Evolutionary conservation across 495 filamentous ascomycete species (phyloP).

Genomic region (Evansstolkia leycettana): DNA sequence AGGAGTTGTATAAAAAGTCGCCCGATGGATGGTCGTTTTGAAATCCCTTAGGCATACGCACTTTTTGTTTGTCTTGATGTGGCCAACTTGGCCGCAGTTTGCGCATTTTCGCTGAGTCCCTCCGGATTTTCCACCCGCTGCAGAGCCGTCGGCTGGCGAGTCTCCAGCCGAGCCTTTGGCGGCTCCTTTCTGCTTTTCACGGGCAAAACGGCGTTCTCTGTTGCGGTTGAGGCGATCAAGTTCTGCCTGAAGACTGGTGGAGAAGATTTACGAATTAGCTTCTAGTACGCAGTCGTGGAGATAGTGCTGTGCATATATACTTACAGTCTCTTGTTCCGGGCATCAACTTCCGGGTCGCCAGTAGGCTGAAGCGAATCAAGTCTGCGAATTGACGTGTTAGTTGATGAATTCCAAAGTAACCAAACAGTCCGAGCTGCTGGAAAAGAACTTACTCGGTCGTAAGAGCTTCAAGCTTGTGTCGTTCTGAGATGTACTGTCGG

Average conservation of each 20-base stretch:
- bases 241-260: constrained; percentile 56
- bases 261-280: neutral
- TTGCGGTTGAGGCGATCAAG: constrained; percentile 75
- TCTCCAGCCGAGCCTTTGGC: constrained; percentile 27
- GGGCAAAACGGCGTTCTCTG: constrained; percentile 77
- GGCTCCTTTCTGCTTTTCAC: constrained; percentile 75
- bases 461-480: constrained; percentile 44
- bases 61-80: constrained; percentile 99
- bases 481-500: constrained; percentile 45
- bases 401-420: constrained; percentile 18
- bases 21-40: neutral
- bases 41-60: constrained; percentile 35
- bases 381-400: constrained; percentile 16
- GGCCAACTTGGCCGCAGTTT: constrained; percentile 88
- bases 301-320: constrained; percentile 1
- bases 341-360: constrained; percentile 60
- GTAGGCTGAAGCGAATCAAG: constrained; percentile 55
- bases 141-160: constrained; percentile 27
- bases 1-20: neutral
- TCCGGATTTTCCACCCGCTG: constrained; percentile 36
- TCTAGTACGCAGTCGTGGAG: neutral
- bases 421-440: constrained; percentile 7
- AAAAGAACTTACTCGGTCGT: constrained; percentile 47
- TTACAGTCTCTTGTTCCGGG: constrained; percentile 42
- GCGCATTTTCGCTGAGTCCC: constrained; percentile 89